Conservation (phyloP, 2,329 filamentous ascomycete species). For the Aureobasidium sp. region DNA sequence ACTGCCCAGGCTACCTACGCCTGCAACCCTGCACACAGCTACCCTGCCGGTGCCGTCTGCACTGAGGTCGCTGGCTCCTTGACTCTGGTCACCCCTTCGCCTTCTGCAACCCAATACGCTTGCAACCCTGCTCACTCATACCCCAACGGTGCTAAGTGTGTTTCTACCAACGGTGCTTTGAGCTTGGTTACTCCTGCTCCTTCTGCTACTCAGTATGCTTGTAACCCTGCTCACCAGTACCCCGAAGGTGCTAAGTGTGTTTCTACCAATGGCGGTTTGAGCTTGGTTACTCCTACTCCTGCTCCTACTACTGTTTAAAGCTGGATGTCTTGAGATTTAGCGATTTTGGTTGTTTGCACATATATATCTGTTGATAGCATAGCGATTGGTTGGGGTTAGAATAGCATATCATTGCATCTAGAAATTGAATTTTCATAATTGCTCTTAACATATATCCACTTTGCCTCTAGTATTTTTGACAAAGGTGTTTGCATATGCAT, state of each 20-base stretch:
- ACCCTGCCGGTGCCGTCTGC: not conserved
- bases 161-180: not conserved
- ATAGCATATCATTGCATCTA: too few relatives aligned
- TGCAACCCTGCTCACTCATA: not conserved
- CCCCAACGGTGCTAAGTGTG: not conserved
- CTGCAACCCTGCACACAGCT: conserved; percentile 7
- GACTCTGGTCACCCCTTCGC: not conserved
- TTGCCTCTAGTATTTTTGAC: too few relatives aligned
- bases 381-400: not conserved
- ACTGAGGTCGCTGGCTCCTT: not conserved
- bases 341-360: not conserved
- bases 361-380: not conserved
- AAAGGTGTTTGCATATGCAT: too few relatives aligned
- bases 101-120: not conserved
- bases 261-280: not conserved
- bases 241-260: not conserved
- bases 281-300: conserved; percentile 3
- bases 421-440: too few relatives aligned
- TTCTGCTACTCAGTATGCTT: not conserved
- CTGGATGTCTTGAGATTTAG: not conserved
- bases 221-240: not conserved
- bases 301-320: not conserved
- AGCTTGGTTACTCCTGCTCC: conserved; percentile 1
- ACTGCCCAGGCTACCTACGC: not conserved
- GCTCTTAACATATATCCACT: too few relatives aligned